Conservation (phyloP, 1,284 basidiomycete species). For the Golubevia sp. region DNA sequence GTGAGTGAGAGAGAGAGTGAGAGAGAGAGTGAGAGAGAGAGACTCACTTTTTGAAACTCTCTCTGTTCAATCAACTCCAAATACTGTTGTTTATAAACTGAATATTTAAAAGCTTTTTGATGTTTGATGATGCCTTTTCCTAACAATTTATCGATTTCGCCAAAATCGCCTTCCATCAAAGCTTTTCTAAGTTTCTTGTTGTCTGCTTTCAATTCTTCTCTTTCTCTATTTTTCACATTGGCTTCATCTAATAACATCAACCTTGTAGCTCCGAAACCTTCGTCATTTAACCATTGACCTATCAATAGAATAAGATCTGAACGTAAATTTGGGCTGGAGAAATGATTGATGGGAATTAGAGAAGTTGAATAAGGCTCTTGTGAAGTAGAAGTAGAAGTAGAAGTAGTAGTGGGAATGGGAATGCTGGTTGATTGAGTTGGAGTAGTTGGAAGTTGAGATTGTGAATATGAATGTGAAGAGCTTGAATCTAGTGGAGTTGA, state of each 20-base stretch:
- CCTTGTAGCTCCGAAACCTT: conserved; percentile 60
- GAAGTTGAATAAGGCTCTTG: too few relatives aligned
- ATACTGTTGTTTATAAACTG: conserved; percentile 62
- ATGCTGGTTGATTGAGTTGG: too few relatives aligned
- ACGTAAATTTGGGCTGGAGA: conserved; percentile 33
- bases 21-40: neutral
- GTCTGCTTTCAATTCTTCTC: conserved; percentile 52
- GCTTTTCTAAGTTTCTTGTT: conserved; percentile 63
- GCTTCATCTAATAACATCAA: conserved; percentile 63
- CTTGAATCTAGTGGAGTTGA: too few relatives aligned
- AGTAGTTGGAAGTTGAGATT: too few relatives aligned
- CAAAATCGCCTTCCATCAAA: conserved; percentile 64
- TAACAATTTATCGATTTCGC: conserved; percentile 62
- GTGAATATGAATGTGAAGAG: too few relatives aligned
- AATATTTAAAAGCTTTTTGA: conserved; percentile 64
- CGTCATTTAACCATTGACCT: conserved; percentile 63
- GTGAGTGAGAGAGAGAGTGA: neutral
- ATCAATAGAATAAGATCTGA: conserved; percentile 59
- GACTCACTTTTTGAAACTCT: conserved; percentile 53
- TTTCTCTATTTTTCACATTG: conserved; percentile 46
- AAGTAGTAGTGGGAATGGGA: neutral
- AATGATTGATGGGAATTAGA: conserved; percentile 29
- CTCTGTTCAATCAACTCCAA: conserved; percentile 65
- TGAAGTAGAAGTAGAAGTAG: too few relatives aligned
- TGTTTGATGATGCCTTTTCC: conserved; percentile 62